phyloP scores from a whole-genome alignment of 2,329 filamentous ascomycete species.

The Botrytis hyacinthi region DNA sequence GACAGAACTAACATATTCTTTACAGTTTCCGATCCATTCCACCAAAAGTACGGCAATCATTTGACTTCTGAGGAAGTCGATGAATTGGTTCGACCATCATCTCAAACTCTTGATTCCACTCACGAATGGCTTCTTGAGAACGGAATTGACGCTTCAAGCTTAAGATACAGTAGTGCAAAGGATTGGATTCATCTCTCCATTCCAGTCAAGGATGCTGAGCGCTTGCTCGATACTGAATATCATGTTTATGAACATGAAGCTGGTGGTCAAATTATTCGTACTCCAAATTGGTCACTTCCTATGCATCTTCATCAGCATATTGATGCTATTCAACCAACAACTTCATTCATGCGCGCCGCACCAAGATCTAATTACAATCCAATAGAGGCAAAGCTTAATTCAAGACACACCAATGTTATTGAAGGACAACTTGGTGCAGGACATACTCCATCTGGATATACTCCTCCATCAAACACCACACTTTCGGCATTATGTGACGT shows the following conservation, averaged over 20 bases:
- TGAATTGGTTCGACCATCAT: conserved; percentile 51
- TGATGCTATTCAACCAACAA: conserved; percentile 60
- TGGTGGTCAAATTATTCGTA: conserved; percentile 51
- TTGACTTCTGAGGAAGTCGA: conserved; percentile 51
- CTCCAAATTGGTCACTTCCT: conserved; percentile 58
- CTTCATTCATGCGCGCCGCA: conserved; percentile 51
- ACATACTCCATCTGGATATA: conserved; percentile 30
- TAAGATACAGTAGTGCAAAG: conserved; percentile 51
- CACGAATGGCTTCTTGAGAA: conserved; percentile 56
- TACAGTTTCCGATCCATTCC: conserved; percentile 51
- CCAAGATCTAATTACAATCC: conserved; percentile 15
- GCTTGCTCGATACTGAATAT: conserved; percentile 53
- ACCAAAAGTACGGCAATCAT: conserved; percentile 55
- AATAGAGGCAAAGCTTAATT: background rate
- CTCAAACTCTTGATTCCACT: conserved; percentile 51
- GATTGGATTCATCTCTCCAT: conserved; percentile 57
- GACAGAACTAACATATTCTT: background rate
- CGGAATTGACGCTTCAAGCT: conserved; percentile 45
- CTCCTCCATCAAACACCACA: conserved; percentile 35
- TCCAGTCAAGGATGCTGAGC: conserved; percentile 51
- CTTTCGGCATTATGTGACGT: conserved; percentile 61
- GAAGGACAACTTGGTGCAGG: conserved; percentile 10
- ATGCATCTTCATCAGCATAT: conserved; percentile 56
- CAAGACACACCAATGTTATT: conserved; percentile 18
- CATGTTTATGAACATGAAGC: conserved; percentile 53